Conservation (phyloP, 176 grass and related monocot species). For the Cenchrus purpureus region DNA sequence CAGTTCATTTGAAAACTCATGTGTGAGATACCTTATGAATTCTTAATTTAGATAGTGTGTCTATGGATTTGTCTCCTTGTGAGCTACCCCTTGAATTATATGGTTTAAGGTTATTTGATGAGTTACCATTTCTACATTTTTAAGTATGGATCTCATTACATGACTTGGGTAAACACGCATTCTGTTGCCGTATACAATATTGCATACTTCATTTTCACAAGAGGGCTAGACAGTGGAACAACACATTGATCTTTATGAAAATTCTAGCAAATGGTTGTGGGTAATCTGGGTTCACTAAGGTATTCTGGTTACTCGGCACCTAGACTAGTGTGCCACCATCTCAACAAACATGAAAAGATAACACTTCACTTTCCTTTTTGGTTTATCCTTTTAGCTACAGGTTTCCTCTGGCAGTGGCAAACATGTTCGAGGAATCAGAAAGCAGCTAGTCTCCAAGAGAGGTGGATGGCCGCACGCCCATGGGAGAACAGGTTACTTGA, state of each 20-base stretch:
- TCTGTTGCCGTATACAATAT: background rate
- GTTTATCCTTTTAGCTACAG: background rate
- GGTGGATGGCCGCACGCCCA: conserved; percentile 96
- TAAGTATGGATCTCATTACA: background rate
- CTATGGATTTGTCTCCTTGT: too few relatives aligned
- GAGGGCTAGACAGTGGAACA: background rate
- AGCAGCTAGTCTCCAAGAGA: conserved; percentile 50
- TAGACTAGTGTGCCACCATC: background rate
- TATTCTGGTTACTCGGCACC: background rate
- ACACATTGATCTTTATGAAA: background rate
- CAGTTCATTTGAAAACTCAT: too few relatives aligned
- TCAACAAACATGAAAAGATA: background rate
- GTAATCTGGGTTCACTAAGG: background rate
- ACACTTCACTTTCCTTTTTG: background rate
- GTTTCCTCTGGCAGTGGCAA: conserved; percentile 75
- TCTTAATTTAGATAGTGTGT: too few relatives aligned
- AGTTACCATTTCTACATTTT: too few relatives aligned
- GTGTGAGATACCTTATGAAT: too few relatives aligned
- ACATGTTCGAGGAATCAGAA: conserved; percentile 74
- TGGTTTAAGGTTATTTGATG: too few relatives aligned
- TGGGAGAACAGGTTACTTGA: conserved; percentile 95
- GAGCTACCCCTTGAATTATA: too few relatives aligned
- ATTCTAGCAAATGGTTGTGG: background rate
- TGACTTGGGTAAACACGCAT: background rate
- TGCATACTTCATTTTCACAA: background rate